phyloP scores from a whole-genome alignment of 768 basidiomycete species.

The Hericium coralloides region DNA sequence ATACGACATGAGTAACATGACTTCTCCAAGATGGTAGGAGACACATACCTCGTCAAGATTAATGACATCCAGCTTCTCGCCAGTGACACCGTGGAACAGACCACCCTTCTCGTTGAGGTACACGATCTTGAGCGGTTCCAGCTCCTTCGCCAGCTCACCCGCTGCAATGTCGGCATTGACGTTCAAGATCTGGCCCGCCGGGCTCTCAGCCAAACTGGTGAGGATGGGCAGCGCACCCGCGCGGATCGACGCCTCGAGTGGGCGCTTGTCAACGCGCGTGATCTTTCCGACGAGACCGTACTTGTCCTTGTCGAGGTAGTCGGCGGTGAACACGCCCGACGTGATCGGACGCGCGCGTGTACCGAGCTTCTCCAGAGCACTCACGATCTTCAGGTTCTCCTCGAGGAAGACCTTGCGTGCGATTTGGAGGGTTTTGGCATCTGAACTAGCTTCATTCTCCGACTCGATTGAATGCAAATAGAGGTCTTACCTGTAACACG shows the following conservation, averaged over 20 bases:
- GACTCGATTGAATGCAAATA: background rate
- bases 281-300: slow-evolving; percentile 96
- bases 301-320: slow-evolving; percentile 90
- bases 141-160: slow-evolving; percentile 93
- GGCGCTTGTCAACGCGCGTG: slow-evolving; percentile 89
- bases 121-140: slow-evolving; percentile 98
- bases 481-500: slow-evolving; percentile 74
- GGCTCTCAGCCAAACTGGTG: slow-evolving; percentile 88
- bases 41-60: slow-evolving; percentile 85
- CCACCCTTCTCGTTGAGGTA: slow-evolving; percentile 98
- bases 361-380: slow-evolving; percentile 87
- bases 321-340: slow-evolving; percentile 94
- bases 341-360: slow-evolving; percentile 97
- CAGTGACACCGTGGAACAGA: slow-evolving; percentile 93
- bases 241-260: slow-evolving; percentile 92
- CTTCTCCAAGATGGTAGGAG: background rate
- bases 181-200: slow-evolving; percentile 96
- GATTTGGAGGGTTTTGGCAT: slow-evolving; percentile 88
- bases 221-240: slow-evolving; percentile 95
- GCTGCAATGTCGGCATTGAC: slow-evolving; percentile 99
- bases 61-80: slow-evolving; percentile 92
- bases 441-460: slow-evolving; percentile 28
- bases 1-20: background rate
- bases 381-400: slow-evolving; percentile 93
- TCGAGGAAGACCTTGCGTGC: slow-evolving; percentile 96